Conservation (phyloP, 257 asterid genomes). For the Nicotiana otophora region DNA sequence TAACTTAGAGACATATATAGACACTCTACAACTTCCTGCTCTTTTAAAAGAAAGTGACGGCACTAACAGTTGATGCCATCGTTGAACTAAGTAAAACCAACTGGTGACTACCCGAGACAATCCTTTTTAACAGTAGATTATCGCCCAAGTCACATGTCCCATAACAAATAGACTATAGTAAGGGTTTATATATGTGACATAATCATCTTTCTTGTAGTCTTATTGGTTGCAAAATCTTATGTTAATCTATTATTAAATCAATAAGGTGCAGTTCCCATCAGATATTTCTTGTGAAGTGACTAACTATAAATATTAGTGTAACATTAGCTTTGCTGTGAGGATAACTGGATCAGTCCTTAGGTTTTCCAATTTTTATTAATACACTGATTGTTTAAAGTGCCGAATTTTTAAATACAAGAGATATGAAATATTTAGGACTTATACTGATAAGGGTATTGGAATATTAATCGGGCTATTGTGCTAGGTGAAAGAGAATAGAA, state of each 20-base stretch:
- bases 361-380: background rate
- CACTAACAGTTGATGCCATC: too few relatives aligned
- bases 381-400: background rate
- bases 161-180: background rate
- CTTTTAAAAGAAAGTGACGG: background rate
- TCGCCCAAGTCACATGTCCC: background rate
- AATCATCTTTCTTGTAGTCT: background rate
- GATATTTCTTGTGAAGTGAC: background rate
- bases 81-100: background rate
- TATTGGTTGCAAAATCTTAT: background rate
- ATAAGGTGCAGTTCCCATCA: background rate
- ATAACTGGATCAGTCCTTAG: background rate
- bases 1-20: background rate
- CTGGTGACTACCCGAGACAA: background rate
- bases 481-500: background rate
- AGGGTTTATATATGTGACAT: background rate
- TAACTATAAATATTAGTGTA: background rate
- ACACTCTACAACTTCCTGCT: background rate
- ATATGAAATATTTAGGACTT: background rate
- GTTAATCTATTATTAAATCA: background rate
- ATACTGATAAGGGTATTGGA: background rate
- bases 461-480: background rate
- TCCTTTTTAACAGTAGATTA: background rate
- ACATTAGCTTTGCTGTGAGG: background rate
- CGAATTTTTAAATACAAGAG: background rate